Evolutionary conservation across 2,329 filamentous ascomycete genomes (phyloP), one percentile per base, ranked within the genome.

Genomic region (Hypomyces perniciosus): DNA sequence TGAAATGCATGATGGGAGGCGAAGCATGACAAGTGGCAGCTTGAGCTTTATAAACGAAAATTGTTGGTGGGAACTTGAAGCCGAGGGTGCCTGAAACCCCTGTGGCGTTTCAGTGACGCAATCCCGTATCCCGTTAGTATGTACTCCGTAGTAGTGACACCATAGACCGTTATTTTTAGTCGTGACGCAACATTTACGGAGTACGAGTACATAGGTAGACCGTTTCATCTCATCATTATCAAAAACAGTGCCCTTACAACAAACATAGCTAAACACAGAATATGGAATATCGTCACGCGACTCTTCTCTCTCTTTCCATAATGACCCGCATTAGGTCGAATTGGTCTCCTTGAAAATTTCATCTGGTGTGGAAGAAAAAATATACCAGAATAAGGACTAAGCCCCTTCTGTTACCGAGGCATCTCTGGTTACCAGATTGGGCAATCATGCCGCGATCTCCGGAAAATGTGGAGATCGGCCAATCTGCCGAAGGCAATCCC

Each of bases 221-320:
- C 20, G 20, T 20, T 38, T 38, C 3, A 10, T 38, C 5, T 5
- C 12, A 10, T 10, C 6, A 38, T 13, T 4, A 10, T 6, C 35
- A 38, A 5, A 10, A 38, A 12, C 35, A 38, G 2, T 20, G 20
- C 20, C 20, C 3, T 20, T 20, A 20, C 20, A 20, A 20, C 20
- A 20, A 20, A 20, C 20, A 20, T 20, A 20, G 20, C 35, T 29
- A 45, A 20, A 13, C 12, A 44, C 41, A 45, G 34, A 13, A 38
- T 51, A 13, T 28, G 44, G 49, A 39, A 43, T 33, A 30, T 28
- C 39, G 44, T 51, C 49, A 51, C 49, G 49, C 49, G 49, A 51
- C 49, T 51, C 39, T 30, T 20, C 10, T 42, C 6, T 46, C 38
- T 9, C 4, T 37, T 37, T 39, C 40, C 30, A 38, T 49, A 9